phyloP scores from a whole-genome alignment of 2,329 filamentous ascomycete genomes.

The Incumbomyces lentus region DNA sequence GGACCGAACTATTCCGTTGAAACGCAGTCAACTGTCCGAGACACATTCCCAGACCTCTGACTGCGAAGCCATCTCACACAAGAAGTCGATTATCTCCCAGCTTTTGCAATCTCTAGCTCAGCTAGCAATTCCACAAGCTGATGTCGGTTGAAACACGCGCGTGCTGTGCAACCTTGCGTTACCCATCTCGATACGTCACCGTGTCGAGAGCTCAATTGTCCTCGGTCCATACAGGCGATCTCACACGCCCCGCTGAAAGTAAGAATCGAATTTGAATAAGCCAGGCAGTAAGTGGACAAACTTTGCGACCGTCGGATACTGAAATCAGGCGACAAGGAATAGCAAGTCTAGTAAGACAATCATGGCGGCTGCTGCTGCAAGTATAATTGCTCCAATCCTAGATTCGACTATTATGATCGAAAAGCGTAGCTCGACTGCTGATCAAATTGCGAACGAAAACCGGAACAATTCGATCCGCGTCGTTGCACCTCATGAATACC shows the following conservation, averaged over 20 bases:
- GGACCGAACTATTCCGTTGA: too few species aligned
- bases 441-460: slow-evolving; percentile 7
- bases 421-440: slow-evolving; percentile 14
- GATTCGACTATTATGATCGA: slow-evolving; percentile 18
- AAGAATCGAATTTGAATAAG: slow-evolving; percentile 21
- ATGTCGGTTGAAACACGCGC: slow-evolving; percentile 51
- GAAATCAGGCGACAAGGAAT: slow-evolving; percentile 5
- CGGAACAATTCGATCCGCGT: slow-evolving; percentile 43
- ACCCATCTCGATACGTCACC: slow-evolving; percentile 45
- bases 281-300: slow-evolving; percentile 17
- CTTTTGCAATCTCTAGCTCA: background rate
- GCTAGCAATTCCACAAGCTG: slow-evolving; percentile 23
- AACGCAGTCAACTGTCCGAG: too few species aligned
- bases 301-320: slow-evolving; percentile 2
- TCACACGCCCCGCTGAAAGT: slow-evolving; percentile 34
- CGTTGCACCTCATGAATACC: slow-evolving; percentile 57
- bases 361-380: slow-evolving; percentile 20
- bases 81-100: too few species aligned
- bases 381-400: slow-evolving; percentile 15
- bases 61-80: too few species aligned
- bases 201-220: slow-evolving; percentile 49
- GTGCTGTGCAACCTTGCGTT: slow-evolving; percentile 44
- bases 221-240: slow-evolving; percentile 46
- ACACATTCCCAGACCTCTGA: too few species aligned
- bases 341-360: slow-evolving; percentile 10